A percentile compares a stretch with the other conserved stretches of the same genome.
Conservation (phyloP, 1,284 basidiomycete genomes). For the Marasmius fiardii region DNA sequence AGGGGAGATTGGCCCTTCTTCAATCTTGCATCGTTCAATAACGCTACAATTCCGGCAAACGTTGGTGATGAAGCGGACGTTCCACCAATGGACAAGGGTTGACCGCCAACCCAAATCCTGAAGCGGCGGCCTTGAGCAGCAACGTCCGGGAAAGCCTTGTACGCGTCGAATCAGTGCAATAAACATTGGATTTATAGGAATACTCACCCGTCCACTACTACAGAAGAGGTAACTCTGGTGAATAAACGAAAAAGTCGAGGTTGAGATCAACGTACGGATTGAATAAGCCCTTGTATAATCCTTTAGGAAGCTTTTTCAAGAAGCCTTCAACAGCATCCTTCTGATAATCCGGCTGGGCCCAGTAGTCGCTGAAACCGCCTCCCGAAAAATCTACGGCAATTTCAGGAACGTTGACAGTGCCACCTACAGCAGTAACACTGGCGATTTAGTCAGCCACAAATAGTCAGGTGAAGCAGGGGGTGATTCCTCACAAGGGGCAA, state of each 20-base stretch:
- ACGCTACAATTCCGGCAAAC: slow-evolving; percentile 46
- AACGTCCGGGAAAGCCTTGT: slow-evolving; percentile 57
- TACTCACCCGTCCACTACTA: slow-evolving; percentile 31
- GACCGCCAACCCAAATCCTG: slow-evolving; percentile 34
- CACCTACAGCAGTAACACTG: slow-evolving; percentile 47
- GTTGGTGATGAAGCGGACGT: slow-evolving; percentile 50
- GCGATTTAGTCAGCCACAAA: background rate
- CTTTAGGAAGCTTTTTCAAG: slow-evolving; percentile 40
- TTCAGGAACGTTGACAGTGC: slow-evolving; percentile 45
- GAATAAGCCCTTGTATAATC: slow-evolving; percentile 54
- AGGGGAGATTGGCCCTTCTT: slow-evolving; percentile 37
- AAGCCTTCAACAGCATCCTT: slow-evolving; percentile 36
- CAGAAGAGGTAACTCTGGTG: slow-evolving; percentile 7
- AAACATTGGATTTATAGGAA: background rate
- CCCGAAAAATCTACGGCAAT: slow-evolving; percentile 50
- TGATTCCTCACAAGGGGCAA: slow-evolving; percentile 28
- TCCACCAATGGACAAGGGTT: slow-evolving; percentile 19
- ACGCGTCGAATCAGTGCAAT: background rate
- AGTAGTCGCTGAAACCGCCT: slow-evolving; percentile 66
- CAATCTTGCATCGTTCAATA: slow-evolving; percentile 62
- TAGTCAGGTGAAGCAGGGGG: background rate
- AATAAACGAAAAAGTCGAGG: slow-evolving; percentile 6
- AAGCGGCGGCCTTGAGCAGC: slow-evolving; percentile 51
- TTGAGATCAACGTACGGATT: slow-evolving; percentile 40
- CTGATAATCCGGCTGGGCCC: slow-evolving; percentile 51